These are phyloP conservation scores for Suhomyces coccinellae DNA, from an alignment of 1,139 yeast genomes.

Conservation along the genomic window DNA sequence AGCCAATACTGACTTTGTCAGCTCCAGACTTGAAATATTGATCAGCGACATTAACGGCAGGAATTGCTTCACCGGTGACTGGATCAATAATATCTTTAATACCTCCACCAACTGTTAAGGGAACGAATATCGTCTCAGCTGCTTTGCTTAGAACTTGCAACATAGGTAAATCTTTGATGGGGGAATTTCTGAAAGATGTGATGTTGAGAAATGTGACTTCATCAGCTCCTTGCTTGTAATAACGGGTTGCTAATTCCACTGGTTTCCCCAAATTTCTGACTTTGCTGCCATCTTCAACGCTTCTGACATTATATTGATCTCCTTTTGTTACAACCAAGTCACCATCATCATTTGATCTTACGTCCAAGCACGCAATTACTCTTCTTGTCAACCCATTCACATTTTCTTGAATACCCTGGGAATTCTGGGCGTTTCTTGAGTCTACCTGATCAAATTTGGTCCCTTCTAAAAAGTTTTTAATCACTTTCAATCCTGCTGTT, in stretches of 20 bases:
- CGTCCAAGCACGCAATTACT: slow-evolving; percentile 93
- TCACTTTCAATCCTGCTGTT: slow-evolving; percentile 74
- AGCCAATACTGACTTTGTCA: slow-evolving; percentile 93
- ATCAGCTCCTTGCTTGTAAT: slow-evolving; percentile 93
- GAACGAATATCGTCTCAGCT: slow-evolving; percentile 90
- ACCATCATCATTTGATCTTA: slow-evolving; percentile 90
- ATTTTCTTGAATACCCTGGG: slow-evolving; percentile 43
- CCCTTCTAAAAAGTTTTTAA: slow-evolving; percentile 68
- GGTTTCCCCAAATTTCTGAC: slow-evolving; percentile 96
- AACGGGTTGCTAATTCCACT: slow-evolving; percentile 85
- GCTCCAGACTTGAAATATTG: slow-evolving; percentile 94
- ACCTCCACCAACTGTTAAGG: slow-evolving; percentile 97
- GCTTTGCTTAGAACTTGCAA: slow-evolving; percentile 79
- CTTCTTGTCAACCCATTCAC: slow-evolving; percentile 80
- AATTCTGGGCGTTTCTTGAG: slow-evolving; percentile 20
- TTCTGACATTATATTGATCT: slow-evolving; percentile 96
- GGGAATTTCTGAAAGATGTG: slow-evolving; percentile 92
- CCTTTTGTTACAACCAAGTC: slow-evolving; percentile 97
- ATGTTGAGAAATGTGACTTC: slow-evolving; percentile 93
- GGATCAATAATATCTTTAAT: slow-evolving; percentile 88
- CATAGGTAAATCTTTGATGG: slow-evolving; percentile 92
- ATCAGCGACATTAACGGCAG: slow-evolving; percentile 89
- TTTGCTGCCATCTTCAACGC: slow-evolving; percentile 41
- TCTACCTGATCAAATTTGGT: slow-evolving; percentile 28
- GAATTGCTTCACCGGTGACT: slow-evolving; percentile 61